phyloP scores from a whole-genome alignment of 2,329 filamentous ascomycete species.

The Colletotrichum euphorbiae region DNA sequence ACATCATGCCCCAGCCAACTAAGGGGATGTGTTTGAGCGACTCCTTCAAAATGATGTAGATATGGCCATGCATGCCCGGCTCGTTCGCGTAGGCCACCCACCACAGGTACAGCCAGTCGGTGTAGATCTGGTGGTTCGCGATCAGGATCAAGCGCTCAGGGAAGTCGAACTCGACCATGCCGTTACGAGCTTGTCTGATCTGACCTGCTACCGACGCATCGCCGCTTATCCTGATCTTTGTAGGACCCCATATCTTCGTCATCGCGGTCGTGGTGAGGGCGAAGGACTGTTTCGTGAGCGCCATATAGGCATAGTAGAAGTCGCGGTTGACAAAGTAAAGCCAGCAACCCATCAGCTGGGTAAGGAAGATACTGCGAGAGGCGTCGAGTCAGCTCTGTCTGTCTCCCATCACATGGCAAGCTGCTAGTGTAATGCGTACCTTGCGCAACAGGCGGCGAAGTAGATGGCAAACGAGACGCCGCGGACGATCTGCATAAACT shows the following conservation, averaged over 20 bases:
- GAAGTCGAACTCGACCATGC: slow-evolving; percentile 81
- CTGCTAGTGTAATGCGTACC: slow-evolving; percentile 53
- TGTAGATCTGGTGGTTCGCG: slow-evolving; percentile 91
- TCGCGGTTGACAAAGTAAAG: slow-evolving; percentile 81
- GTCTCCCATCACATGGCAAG: background rate
- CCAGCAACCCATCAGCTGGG: slow-evolving; percentile 81
- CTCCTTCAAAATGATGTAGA: slow-evolving; percentile 93
- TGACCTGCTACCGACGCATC: slow-evolving; percentile 83
- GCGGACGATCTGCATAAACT: slow-evolving; percentile 62
- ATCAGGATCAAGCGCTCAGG: slow-evolving; percentile 85
- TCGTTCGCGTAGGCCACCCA: slow-evolving; percentile 87
- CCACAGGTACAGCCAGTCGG: slow-evolving; percentile 93
- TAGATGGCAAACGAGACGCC: slow-evolving; percentile 64
- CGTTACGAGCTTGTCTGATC: slow-evolving; percentile 76
- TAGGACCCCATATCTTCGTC: slow-evolving; percentile 90
- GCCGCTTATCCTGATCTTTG: slow-evolving; percentile 83
- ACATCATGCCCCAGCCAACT: slow-evolving; percentile 83
- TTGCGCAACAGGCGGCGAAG: slow-evolving; percentile 60
- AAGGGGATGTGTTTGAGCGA: slow-evolving; percentile 85
- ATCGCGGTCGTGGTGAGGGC: slow-evolving; percentile 81
- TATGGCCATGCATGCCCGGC: slow-evolving; percentile 82
- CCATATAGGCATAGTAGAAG: slow-evolving; percentile 88
- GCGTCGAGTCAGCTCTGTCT: slow-evolving; percentile 1
- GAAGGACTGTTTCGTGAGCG: slow-evolving; percentile 86
- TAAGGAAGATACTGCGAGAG: slow-evolving; percentile 69